These are phyloP conservation scores for Globisporangium paddicum DNA, from an alignment of 352 stramenopile genomes.

Conservation along the genomic window DNA sequence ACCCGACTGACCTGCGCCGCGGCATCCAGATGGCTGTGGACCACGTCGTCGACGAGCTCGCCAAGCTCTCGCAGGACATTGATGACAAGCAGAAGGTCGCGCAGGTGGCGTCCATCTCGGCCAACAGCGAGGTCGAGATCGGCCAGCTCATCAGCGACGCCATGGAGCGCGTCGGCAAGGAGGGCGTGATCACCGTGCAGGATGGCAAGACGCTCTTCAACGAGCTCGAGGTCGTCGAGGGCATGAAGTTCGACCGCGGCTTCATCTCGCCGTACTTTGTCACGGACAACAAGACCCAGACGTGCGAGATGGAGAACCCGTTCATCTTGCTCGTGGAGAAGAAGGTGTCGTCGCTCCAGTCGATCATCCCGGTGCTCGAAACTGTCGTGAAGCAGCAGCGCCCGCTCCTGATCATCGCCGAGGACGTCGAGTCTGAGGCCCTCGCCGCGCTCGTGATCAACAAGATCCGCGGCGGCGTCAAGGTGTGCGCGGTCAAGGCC, in stretches of 20 bases:
- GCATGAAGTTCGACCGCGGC: slow-evolving; percentile 99
- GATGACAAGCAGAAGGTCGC: slow-evolving; percentile 98
- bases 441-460: slow-evolving; percentile 99
- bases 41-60: slow-evolving; percentile 93
- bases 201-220: slow-evolving; percentile 99
- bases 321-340: slow-evolving; percentile 99
- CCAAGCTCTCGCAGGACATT: slow-evolving; percentile 96
- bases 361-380: slow-evolving; percentile 97
- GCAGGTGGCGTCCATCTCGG: slow-evolving; percentile 99
- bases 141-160: slow-evolving; percentile 97
- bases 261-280: slow-evolving; percentile 99
- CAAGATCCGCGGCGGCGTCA: slow-evolving; percentile 99
- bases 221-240: slow-evolving; percentile 99
- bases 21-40: slow-evolving; percentile 98
- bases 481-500: slow-evolving; percentile 99
- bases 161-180: slow-evolving; percentile 99
- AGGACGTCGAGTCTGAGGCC: slow-evolving; percentile 99
- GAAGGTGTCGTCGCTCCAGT: slow-evolving; percentile 97
- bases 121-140: slow-evolving; percentile 98
- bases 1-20: slow-evolving; percentile 98
- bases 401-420: slow-evolving; percentile 98
- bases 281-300: slow-evolving; percentile 99
- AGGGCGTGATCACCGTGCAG: slow-evolving; percentile 98
- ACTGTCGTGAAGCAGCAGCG: slow-evolving; percentile 95
- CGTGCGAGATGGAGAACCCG: slow-evolving; percentile 98